Conservation (phyloP, 2,329 filamentous ascomycete species). For the Colletotrichum spaethianum region DNA sequence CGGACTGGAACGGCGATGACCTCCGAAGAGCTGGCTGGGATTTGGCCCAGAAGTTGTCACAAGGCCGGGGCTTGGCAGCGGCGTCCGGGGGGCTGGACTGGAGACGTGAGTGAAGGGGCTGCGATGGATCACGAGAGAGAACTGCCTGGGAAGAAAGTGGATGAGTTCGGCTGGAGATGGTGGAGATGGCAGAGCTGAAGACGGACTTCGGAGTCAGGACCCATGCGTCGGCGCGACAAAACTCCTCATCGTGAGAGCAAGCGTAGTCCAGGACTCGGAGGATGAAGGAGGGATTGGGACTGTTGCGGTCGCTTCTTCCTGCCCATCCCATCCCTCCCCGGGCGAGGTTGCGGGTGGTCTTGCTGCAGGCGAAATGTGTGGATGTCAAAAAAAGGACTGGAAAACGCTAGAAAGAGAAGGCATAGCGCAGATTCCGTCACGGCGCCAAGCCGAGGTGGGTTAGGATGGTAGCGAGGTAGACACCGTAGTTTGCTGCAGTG, state of each 20-base stretch:
- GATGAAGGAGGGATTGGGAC: constrained; percentile 3
- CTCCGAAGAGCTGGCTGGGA: constrained; percentile 10
- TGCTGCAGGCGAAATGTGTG: constrained; percentile 3
- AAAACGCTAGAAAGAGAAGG: constrained; percentile 26
- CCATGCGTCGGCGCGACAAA: neutral
- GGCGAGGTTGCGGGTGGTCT: neutral
- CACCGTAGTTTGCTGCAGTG: no score
- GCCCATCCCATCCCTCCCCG: neutral
- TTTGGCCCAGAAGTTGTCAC: constrained; percentile 6
- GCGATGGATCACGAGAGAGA: constrained; percentile 10
- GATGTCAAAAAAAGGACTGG: neutral
- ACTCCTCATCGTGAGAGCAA: neutral
- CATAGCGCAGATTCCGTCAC: constrained; percentile 18
- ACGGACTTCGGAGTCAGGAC: constrained; percentile 14
- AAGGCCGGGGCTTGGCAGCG: constrained; percentile 33
- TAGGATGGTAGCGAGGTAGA: no score
- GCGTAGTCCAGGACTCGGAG: neutral
- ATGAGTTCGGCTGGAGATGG: constrained; percentile 10
- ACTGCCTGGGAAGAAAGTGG: constrained; percentile 7
- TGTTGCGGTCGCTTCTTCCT: neutral
- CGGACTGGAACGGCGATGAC: constrained; percentile 23
- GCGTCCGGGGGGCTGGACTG: constrained; percentile 22
- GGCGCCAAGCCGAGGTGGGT: constrained; percentile 22
- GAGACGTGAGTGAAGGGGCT: constrained; percentile 16
- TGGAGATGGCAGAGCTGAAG: neutral